These are phyloP conservation scores for Syzygium jambos DNA, from an alignment of 345 rosid species.

Conservation along the genomic window DNA sequence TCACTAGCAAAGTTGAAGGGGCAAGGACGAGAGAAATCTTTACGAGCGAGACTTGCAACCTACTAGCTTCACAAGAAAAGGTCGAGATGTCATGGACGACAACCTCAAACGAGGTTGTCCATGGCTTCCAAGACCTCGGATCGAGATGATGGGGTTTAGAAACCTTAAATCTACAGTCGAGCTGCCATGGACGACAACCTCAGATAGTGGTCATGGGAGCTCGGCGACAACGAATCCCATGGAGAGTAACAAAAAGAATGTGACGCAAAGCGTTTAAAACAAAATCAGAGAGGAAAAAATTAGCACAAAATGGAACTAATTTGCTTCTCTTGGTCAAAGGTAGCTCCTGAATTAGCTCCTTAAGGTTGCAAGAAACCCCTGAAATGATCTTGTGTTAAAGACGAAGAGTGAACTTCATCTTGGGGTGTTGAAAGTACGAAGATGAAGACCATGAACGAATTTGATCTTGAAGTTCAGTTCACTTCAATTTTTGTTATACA, in stretches of 20 bases:
- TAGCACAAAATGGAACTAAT: not conserved
- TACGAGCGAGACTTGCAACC: not conserved
- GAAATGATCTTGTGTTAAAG: not conserved
- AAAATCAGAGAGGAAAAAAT: too few relatives aligned
- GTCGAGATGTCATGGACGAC: rapidly evolving
- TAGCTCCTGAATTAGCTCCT: rapidly evolving
- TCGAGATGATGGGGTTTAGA: rapidly evolving
- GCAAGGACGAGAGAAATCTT: not conserved
- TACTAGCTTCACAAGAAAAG: not conserved
- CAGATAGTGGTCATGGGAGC: not conserved
- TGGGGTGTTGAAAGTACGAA: too few relatives aligned
- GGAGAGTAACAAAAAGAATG: not conserved
- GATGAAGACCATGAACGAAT: too few relatives aligned
- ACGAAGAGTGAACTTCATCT: too few relatives aligned
- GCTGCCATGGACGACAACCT: too few relatives aligned
- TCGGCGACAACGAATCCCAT: too few relatives aligned
- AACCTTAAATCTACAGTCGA: rapidly evolving
- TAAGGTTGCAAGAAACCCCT: not conserved
- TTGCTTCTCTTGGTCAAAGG: not conserved
- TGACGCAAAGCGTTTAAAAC: not conserved
- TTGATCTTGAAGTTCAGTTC: too few relatives aligned
- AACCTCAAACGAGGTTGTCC: not conserved
- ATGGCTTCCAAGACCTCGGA: not conserved
- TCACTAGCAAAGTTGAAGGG: not conserved
- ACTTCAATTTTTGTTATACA: too few relatives aligned